phyloP scores from a whole-genome alignment of 192 early-diverging fungal species.

The Gonapodya prolifera region DNA sequence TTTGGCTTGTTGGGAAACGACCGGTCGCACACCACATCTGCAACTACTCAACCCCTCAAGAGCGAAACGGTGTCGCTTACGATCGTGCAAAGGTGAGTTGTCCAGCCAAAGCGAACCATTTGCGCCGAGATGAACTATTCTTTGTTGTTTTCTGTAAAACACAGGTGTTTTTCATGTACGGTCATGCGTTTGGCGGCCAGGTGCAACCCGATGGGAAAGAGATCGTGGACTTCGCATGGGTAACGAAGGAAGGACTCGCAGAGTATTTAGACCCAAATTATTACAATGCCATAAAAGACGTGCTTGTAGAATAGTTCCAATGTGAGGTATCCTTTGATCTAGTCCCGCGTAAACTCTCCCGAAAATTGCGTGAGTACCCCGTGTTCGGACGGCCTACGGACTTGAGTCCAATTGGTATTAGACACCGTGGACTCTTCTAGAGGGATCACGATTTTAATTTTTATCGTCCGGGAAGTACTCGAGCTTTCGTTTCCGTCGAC shows the following conservation, averaged over 20 bases:
- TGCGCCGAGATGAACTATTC: no score
- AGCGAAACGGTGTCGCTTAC: slow-evolving; percentile 14
- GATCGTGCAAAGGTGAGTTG: slow-evolving; percentile 31
- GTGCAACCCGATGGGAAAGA: slow-evolving; percentile 41
- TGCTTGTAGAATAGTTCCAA: slow-evolving; percentile 35
- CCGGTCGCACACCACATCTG: slow-evolving; percentile 62
- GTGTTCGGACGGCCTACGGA: no score
- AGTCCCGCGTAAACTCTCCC: no score
- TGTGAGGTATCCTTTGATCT: slow-evolving; percentile 22
- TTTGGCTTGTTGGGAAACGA: slow-evolving; percentile 75
- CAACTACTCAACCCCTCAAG: slow-evolving; percentile 14
- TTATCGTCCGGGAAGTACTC: no score
- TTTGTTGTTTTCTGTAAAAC: no score
- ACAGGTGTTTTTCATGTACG: slow-evolving; percentile 81
- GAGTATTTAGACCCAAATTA: slow-evolving; percentile 32
- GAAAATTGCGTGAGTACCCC: no score
- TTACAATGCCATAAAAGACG: slow-evolving; percentile 35
- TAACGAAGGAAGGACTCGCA: slow-evolving; percentile 53
- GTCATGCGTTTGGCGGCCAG: slow-evolving; percentile 64
- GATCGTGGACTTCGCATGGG: slow-evolving; percentile 58
- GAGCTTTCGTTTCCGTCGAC: no score
- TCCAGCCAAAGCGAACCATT: slow-evolving; percentile 1
- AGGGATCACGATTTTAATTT: no score
- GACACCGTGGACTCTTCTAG: no score
- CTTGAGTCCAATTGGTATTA: no score